Conservation (phyloP, 768 basidiomycete genomes). For the Sarcomyxa edulis region DNA sequence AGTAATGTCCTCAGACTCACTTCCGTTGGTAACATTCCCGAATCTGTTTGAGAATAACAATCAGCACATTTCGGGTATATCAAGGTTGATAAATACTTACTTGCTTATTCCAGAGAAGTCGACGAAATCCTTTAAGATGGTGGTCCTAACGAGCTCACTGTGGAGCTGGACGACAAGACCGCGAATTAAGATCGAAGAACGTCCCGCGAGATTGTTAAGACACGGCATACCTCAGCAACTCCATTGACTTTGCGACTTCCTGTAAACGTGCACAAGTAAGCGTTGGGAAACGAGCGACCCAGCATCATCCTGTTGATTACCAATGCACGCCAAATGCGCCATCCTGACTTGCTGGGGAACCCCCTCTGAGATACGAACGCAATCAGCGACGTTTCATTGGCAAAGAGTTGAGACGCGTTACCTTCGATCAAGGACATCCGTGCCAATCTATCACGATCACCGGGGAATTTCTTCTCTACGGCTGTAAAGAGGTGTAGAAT, state of each 20-base stretch:
- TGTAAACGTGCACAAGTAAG: slow-evolving; percentile 20
- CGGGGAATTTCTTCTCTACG: slow-evolving; percentile 88
- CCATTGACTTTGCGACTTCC: slow-evolving; percentile 88
- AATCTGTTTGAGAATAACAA: slow-evolving; percentile 39
- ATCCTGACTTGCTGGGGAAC: slow-evolving; percentile 82
- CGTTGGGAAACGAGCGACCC: slow-evolving; percentile 2
- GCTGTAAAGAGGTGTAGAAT: slow-evolving; percentile 29
- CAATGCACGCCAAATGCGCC: slow-evolving; percentile 90
- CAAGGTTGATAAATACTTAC: slow-evolving; percentile 27
- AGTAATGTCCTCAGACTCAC: slow-evolving; percentile 36
- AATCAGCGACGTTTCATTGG: neutral
- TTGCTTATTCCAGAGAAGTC: slow-evolving; percentile 88
- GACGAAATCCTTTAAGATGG: slow-evolving; percentile 88
- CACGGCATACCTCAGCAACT: slow-evolving; percentile 70
- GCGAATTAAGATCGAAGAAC: too few species aligned
- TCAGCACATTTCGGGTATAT: neutral
- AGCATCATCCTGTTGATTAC: slow-evolving; percentile 18
- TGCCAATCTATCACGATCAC: slow-evolving; percentile 70
- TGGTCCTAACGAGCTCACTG: slow-evolving; percentile 80
- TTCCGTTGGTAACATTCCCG: slow-evolving; percentile 90
- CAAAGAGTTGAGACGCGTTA: slow-evolving; percentile 11
- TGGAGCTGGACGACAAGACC: slow-evolving; percentile 70
- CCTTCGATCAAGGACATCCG: slow-evolving; percentile 95
- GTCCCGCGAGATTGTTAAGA: neutral
- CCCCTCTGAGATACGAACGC: slow-evolving; percentile 54